Base-by-base conservation (phyloP, 1,139 yeast genomes). In the Suhomyces wounanorum region DNA sequence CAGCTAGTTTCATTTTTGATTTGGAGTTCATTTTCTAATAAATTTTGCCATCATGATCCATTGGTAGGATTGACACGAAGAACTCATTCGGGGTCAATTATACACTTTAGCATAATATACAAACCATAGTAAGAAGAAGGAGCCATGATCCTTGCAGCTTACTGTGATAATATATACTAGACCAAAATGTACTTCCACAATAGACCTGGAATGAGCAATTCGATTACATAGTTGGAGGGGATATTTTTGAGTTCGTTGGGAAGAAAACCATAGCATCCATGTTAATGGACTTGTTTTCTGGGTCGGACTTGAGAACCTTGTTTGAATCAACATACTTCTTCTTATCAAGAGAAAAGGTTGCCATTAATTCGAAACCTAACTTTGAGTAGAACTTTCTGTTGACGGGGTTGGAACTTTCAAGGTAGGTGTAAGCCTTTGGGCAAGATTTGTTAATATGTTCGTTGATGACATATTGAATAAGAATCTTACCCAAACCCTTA, bases 401-500 rank as follows among this genome's bases (percentile, higher is more conserved):
- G 53, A 75, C 69, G 21, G 81, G 79, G 64, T 79, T 81, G 25
- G 83, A 77, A 52, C 79, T 73, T 62, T 79, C 84, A 58, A 79
- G 70, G 59, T 79, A 79, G 50, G 56, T 58, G 40, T 48, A 56
- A 10, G 58, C 51, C 40, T 48, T 49, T 21, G 53, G 49, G 3
- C 49, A 48, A 17, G 43, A 18, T 49, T 55, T 52, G 46, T 50
- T 49, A 36, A 58, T 58, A 43, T 52, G 53, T 31, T 56, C 58
- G 28, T 57, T 55, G 33, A 58, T 55, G 14, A 57, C 60, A 58
- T 69, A 68, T 46, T 71, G 65, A 49, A 73, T 60, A 47, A 73
- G 62, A 47, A 65, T 59, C 56, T 66, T 68, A 46, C 76, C 78
- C 51, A 73, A 64, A 8, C 77, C 75, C 51, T 69, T 69, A 48